These are phyloP conservation scores for Ogataea hybrid DNA, from an alignment of 1,139 yeast species.

Conservation along the genomic window DNA sequence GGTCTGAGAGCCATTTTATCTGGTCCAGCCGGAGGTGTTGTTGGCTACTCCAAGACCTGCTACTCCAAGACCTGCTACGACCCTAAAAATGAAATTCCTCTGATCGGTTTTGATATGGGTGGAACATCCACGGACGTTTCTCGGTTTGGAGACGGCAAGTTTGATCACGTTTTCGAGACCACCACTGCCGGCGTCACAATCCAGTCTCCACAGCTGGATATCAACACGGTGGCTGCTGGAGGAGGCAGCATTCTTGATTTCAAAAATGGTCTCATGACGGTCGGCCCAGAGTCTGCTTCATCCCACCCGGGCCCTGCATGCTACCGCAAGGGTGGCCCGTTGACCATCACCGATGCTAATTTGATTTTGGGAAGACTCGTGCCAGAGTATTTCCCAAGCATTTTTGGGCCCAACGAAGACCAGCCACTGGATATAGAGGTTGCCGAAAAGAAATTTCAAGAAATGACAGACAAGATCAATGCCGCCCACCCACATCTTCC, in stretches of 20 bases:
- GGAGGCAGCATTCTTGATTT: slow-evolving; percentile 55
- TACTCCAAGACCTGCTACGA: slow-evolving; percentile 51
- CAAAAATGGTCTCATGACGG: slow-evolving; percentile 54
- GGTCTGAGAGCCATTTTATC: slow-evolving; percentile 52
- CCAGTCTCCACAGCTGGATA: slow-evolving; percentile 57
- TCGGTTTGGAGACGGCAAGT: slow-evolving; percentile 43
- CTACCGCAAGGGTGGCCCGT: slow-evolving; percentile 56
- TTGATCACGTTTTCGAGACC: slow-evolving; percentile 56
- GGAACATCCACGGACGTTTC: slow-evolving; percentile 63
- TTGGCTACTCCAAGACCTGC: slow-evolving; percentile 53
- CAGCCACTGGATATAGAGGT: slow-evolving; percentile 45
- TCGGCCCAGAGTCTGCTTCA: slow-evolving; percentile 60
- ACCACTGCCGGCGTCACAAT: slow-evolving; percentile 55
- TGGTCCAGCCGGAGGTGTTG: slow-evolving; percentile 67
- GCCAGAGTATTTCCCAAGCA: slow-evolving; percentile 55
- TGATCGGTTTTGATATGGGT: slow-evolving; percentile 62
- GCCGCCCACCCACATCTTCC: slow-evolving; percentile 29
- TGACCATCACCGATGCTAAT: slow-evolving; percentile 60
- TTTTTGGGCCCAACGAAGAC: slow-evolving; percentile 57
- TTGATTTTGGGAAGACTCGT: slow-evolving; percentile 50
- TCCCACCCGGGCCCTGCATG: slow-evolving; percentile 67
- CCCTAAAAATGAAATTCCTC: slow-evolving; percentile 39
- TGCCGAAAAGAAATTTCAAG: slow-evolving; percentile 38
- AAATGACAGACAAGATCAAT: slow-evolving; percentile 44
- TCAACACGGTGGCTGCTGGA: slow-evolving; percentile 61